Evolutionary conservation across 2,329 filamentous ascomycete genomes (phyloP).

Genomic region (Lecanicillium sp.): DNA sequence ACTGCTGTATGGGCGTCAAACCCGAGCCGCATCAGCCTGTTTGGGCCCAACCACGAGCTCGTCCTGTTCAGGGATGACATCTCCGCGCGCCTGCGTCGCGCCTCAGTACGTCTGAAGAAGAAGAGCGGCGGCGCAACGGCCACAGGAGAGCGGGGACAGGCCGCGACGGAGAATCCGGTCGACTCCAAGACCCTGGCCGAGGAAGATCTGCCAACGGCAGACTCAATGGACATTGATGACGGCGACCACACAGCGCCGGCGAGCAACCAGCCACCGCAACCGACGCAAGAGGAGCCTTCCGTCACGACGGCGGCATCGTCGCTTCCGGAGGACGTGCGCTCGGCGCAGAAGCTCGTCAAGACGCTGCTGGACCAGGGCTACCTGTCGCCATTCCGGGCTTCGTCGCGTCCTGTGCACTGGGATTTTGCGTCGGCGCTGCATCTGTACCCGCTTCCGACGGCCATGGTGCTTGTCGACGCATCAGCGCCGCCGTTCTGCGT

Average conservation of each 20-base stretch:
- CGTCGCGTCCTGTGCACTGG: conserved; percentile 79
- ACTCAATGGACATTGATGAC: conserved; percentile 37
- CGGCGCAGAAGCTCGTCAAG: conserved; percentile 76
- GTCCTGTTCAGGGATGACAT: conserved; percentile 85
- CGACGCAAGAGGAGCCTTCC: conserved; percentile 13
- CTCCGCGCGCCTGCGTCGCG: conserved; percentile 69
- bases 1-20: conserved; percentile 84
- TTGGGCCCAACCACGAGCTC: conserved; percentile 83
- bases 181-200: conserved; percentile 13
- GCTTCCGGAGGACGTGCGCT: conserved; percentile 45
- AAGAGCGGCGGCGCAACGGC: conserved; percentile 13
- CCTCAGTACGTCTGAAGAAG: conserved; percentile 63
- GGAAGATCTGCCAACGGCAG: conserved; percentile 14
- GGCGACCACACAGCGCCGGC: neutral
- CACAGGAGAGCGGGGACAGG: conserved; percentile 23
- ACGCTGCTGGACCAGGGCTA: conserved; percentile 88
- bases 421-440: conserved; percentile 72
- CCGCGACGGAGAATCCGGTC: conserved; percentile 25
- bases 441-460: conserved; percentile 82
- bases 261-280: conserved; percentile 4
- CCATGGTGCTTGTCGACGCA: conserved; percentile 74
- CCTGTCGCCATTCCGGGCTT: conserved; percentile 78
- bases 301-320: conserved; percentile 15
- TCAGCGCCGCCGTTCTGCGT: conserved; percentile 78
- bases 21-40: conserved; percentile 73